phyloP scores from a whole-genome alignment of 176 grass and related monocot species.

The Bonia amplexicaulis region DNA sequence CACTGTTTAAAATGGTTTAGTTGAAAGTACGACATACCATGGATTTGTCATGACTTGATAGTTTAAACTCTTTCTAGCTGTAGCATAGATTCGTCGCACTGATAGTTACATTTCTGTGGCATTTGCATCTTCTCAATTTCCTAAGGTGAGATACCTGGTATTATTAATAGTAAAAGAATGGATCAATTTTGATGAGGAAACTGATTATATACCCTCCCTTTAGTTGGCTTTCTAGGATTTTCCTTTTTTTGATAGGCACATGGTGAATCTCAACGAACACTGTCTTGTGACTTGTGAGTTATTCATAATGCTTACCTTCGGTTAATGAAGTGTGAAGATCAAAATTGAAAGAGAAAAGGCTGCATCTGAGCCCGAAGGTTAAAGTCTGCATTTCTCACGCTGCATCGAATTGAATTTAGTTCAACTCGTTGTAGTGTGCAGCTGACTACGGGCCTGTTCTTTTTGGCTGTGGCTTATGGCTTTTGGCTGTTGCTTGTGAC shows the following conservation, averaged over 20 bases:
- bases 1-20: neutral
- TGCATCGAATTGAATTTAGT: neutral
- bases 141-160: neutral
- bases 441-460: neutral
- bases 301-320: neutral
- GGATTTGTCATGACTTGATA: neutral
- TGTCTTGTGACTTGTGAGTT: neutral
- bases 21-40: neutral
- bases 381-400: neutral
- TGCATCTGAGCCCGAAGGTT: conserved; percentile 48
- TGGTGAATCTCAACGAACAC: neutral
- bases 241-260: neutral
- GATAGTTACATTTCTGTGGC: neutral
- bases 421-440: neutral
- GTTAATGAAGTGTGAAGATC: neutral
- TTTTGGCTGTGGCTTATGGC: too few species aligned
- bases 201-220: too few species aligned
- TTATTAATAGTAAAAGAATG: neutral
- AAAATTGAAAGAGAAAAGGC: neutral
- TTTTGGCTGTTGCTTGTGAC: too few species aligned
- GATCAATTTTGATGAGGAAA: neutral
- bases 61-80: neutral
- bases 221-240: too few species aligned
- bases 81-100: neutral
- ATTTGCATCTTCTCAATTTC: neutral